phyloP scores from a whole-genome alignment of 805 yeast genomes.

The Tetrapisispora taiwanensis region DNA sequence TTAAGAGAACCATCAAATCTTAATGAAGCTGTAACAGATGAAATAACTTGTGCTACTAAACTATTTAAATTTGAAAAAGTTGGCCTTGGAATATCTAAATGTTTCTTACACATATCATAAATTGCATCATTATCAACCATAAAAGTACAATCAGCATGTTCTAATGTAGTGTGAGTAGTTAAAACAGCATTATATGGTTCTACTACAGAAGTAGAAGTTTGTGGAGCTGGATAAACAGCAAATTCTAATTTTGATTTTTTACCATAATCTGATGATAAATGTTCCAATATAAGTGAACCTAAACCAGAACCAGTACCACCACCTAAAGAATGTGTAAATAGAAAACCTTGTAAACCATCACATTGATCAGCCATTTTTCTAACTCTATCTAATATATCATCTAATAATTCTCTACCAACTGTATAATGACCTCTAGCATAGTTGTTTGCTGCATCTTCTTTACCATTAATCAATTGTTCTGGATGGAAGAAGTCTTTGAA shows the following conservation, averaged over 20 bases:
- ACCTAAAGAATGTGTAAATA: slow-evolving; percentile 94
- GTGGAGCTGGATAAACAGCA: slow-evolving; percentile 98
- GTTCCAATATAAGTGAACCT: slow-evolving; percentile 88
- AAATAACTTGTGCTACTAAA: slow-evolving; percentile 94
- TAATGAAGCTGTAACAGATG: slow-evolving; percentile 96
- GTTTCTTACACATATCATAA: slow-evolving; percentile 95
- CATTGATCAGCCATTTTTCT: slow-evolving; percentile 96
- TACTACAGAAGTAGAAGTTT: slow-evolving; percentile 91
- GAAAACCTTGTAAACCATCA: slow-evolving; percentile 95
- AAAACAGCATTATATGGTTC: slow-evolving; percentile 97
- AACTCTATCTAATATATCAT: slow-evolving; percentile 88
- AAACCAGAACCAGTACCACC: slow-evolving; percentile 99
- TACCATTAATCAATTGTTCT: slow-evolving; percentile 92
- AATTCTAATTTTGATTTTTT: slow-evolving; percentile 95
- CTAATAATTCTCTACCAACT: slow-evolving; percentile 89
- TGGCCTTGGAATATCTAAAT: slow-evolving; percentile 89
- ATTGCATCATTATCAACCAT: slow-evolving; percentile 99
- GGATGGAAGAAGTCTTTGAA: slow-evolving; percentile 94
- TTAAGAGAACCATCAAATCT: slow-evolving; percentile 96
- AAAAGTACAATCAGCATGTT: slow-evolving; percentile 97
- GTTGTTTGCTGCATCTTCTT: slow-evolving; percentile 98
- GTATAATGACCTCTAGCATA: slow-evolving; percentile 99
- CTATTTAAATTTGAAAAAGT: slow-evolving; percentile 76
- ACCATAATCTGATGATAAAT: slow-evolving; percentile 84
- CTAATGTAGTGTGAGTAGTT: slow-evolving; percentile 94